Conservation (phyloP, 2,329 filamentous ascomycete species). For the Aspergillus sp. region DNA sequence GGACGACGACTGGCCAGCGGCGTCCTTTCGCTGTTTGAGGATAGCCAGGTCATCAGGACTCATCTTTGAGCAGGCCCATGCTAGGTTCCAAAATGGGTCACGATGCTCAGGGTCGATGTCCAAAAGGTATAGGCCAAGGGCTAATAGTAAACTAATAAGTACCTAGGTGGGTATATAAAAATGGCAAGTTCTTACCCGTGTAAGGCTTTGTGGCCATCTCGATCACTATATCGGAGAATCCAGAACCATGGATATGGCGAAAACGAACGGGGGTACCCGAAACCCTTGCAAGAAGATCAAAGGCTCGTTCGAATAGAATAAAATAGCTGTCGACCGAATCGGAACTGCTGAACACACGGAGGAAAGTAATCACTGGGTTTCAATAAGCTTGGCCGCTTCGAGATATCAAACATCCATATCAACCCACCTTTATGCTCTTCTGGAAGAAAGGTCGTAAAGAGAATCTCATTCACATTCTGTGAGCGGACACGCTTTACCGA, state of each 20-base stretch:
- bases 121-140: no score
- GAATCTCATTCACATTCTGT: conserved; percentile 11
- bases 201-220: conserved; percentile 6
- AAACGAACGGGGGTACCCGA: conserved; percentile 3
- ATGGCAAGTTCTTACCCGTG: neutral
- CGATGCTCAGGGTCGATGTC: no score
- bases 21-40: no score
- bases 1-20: no score
- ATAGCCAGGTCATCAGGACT: no score
- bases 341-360: conserved; percentile 4
- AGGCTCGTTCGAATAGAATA: conserved; percentile 9
- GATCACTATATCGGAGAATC: conserved; percentile 6
- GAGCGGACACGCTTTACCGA: conserved; percentile 8
- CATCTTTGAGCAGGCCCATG: no score
- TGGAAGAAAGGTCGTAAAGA: conserved; percentile 9
- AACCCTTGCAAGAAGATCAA: neutral
- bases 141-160: no score
- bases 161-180: neutral
- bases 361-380: conserved; percentile 8
- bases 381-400: no score
- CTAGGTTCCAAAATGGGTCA: no score
- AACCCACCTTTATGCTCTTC: conserved; percentile 9
- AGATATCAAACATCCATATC: neutral
- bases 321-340: conserved; percentile 6
- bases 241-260: conserved; percentile 1